Base-by-base conservation (phyloP, 2,329 filamentous ascomycete genomes). In the Monilinia aucupariae region DNA sequence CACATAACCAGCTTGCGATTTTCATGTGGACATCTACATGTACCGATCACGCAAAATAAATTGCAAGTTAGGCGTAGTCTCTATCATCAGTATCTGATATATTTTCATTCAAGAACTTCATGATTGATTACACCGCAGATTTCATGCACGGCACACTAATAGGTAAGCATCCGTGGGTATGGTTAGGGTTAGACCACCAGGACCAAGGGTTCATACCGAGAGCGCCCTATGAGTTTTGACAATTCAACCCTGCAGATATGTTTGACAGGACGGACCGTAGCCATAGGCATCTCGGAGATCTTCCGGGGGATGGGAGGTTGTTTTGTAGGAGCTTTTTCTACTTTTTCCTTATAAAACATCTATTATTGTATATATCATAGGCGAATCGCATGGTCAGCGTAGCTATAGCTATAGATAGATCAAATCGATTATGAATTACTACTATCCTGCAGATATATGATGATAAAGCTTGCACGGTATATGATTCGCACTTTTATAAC, bases 191-290 rank as follows among this genome's bases (percentile, higher is more conserved):
- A n/a, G n/a, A n/a, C n/a, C n/a, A n/a, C n/a, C n/a, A 53, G 25
- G n/a, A 53, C n/a, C 51, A 53, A 53, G 34, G 51, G 51, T 53
- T 39, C 51, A 41, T 27, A 39, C 34, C 39, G 51, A 48, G 2
- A 25, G 45, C 45, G 45, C 22, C 45, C 25, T 27, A 27, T 39
- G 34, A 27, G n/a, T 27, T 34, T 53, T 27, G 51, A 9, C 8
- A 25, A 53, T 53, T n/a, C 34, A 22, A 39, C 51, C 51, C 51
- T 39, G n/a, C n/a, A n/a, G n/a, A n/a, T n/a, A n/a, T n/a, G n/a
- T n/a, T n/a, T n/a, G n/a, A n/a, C n/a, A n/a, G n/a, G n/a, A n/a
- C n/a, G n/a, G n/a, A n/a, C n/a, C n/a, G n/a, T n/a, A n/a, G n/a
- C n/a, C n/a, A n/a, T n/a, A n/a, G n/a, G n/a, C n/a, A n/a, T n/a